Conservation (phyloP, 1,139 yeast species). For the Starmera stellimalicola region DNA sequence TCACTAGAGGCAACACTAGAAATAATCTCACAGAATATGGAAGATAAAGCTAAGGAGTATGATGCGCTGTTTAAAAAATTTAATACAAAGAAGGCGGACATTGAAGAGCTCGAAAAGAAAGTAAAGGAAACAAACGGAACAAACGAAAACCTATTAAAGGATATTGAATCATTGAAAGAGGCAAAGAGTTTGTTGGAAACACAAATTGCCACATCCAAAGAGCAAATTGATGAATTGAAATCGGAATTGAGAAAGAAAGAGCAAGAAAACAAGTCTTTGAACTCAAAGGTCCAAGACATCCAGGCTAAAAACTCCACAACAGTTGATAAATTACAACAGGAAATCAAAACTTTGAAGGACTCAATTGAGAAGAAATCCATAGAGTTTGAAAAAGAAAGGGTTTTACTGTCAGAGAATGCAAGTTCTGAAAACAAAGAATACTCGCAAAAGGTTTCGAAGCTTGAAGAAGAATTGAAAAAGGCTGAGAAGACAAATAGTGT, state of each 20-base stretch:
- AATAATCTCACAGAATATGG: constrained; percentile 23
- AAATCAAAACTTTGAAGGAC: constrained; percentile 17
- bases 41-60: constrained; percentile 20
- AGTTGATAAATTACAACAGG: constrained; percentile 9
- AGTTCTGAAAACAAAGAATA: constrained; percentile 40
- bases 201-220: constrained; percentile 1
- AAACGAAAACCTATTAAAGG: not conserved
- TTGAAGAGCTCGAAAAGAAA: constrained; percentile 5
- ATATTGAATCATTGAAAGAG: not conserved
- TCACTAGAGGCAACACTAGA: constrained; percentile 21
- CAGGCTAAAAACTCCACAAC: constrained; percentile 4
- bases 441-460: constrained; percentile 32
- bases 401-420: constrained; percentile 37
- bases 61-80: constrained; percentile 10
- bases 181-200: constrained; percentile 4
- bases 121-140: not conserved
- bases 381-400: constrained; percentile 44
- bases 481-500: constrained; percentile 11
- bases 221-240: not conserved
- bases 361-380: constrained; percentile 26
- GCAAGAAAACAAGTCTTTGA: constrained; percentile 5
- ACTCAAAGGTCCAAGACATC: constrained; percentile 7
- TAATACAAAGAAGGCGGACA: constrained; percentile 4
- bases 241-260: constrained; percentile 6
- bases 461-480: constrained; percentile 23